Percentiles rank a stretch among this genome's conserved stretches.
phyloP scores from a whole-genome alignment of 2,329 filamentous ascomycete species.

The Aspergillus sp. region DNA sequence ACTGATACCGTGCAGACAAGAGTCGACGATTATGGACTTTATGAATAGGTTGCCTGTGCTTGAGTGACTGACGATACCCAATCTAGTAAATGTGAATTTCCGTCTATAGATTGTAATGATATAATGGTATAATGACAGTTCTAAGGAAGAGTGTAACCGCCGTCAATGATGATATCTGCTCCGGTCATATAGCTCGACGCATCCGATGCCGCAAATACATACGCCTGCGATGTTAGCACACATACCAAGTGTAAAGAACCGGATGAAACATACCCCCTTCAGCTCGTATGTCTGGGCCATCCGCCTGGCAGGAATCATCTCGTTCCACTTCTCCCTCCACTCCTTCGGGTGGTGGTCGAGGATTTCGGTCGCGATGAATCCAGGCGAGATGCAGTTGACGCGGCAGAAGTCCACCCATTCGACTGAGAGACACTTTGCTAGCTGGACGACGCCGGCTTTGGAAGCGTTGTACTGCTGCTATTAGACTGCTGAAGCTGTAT shows the following conservation, averaged over 20 bases:
- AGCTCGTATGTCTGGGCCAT: constrained; percentile 40
- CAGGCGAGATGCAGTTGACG: constrained; percentile 44
- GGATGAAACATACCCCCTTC: constrained; percentile 31
- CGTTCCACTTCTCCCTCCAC: constrained; percentile 35
- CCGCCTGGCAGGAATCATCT: constrained; percentile 40
- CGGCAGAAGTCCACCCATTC: constrained; percentile 42
- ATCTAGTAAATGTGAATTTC: no score
- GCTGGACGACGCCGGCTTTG: constrained; percentile 36
- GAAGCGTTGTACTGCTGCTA: constrained; percentile 36
- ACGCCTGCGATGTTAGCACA: constrained; percentile 6
- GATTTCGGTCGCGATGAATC: constrained; percentile 44
- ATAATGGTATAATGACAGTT: background rate
- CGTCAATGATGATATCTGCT: constrained; percentile 49
- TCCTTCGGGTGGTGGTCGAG: constrained; percentile 34
- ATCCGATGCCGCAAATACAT: constrained; percentile 43
- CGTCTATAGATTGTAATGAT: no score
- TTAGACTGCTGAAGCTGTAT: background rate
- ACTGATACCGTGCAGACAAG: background rate
- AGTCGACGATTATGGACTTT: background rate
- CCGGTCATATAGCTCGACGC: constrained; percentile 52
- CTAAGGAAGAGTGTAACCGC: constrained; percentile 44
- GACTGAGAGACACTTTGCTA: constrained; percentile 41
- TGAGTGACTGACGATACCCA: background rate
- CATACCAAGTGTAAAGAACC: background rate
- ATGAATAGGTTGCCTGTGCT: background rate